Conservation (phyloP, 139 green algal species). For the Picochlorum sp. region DNA sequence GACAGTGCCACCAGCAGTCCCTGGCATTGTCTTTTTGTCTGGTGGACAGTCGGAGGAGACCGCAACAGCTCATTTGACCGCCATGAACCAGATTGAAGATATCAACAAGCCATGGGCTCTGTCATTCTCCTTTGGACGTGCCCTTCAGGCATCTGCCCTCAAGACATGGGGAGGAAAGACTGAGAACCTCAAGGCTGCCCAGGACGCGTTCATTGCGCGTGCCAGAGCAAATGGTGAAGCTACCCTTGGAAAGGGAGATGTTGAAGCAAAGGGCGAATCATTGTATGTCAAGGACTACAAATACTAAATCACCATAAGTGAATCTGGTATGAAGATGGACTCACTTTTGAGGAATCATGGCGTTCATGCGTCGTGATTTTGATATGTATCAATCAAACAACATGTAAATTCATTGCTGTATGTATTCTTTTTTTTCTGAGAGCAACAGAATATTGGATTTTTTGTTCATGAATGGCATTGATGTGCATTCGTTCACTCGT, state of each 20-base stretch:
- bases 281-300: conserved; percentile 44
- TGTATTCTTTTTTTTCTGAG: no score
- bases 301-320: conserved; percentile 20
- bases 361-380: no score
- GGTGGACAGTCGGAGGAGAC: conserved; percentile 73
- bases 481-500: no score
- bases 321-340: background rate
- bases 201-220: conserved; percentile 50
- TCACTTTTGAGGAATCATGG: no score
- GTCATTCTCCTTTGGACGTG: conserved; percentile 81
- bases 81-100: conserved; percentile 41
- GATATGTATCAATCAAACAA: no score
- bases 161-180: conserved; percentile 65
- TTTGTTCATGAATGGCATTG: no score
- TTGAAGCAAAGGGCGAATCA: conserved; percentile 30
- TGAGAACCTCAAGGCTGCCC: conserved; percentile 45
- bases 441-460: no score
- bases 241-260: conserved; percentile 41
- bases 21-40: conserved; percentile 68
- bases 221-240: conserved; percentile 59
- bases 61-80: conserved; percentile 71
- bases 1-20: conserved; percentile 68
- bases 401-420: no score
- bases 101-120: conserved; percentile 73
- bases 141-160: conserved; percentile 54